Evolutionary conservation across 2,329 filamentous ascomycete genomes (phyloP).

Genomic region (Trichophyton mentagrophytes): DNA sequence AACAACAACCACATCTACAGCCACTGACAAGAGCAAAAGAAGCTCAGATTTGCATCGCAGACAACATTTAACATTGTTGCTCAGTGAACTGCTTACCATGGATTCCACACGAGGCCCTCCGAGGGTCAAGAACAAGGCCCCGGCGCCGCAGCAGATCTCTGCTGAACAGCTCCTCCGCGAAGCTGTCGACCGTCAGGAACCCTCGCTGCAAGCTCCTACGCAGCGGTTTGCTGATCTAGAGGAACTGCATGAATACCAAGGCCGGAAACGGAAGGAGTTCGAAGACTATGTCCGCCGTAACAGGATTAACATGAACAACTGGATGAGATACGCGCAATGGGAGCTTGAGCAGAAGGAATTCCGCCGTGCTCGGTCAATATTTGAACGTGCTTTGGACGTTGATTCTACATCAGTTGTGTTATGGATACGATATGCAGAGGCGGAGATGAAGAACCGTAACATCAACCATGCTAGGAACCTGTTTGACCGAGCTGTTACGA

Average conservation of each 20-base stretch:
- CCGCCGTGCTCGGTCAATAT: constrained; percentile 77
- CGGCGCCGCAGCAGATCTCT: constrained; percentile 81
- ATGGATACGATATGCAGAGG: constrained; percentile 89
- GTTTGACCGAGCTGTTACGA: constrained; percentile 85
- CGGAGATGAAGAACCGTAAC: constrained; percentile 88
- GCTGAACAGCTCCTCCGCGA: constrained; percentile 95
- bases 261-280: constrained; percentile 88
- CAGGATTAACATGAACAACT: constrained; percentile 92
- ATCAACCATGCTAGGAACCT: constrained; percentile 96
- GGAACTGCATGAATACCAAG: constrained; percentile 95
- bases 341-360: constrained; percentile 98
- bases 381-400: constrained; percentile 87
- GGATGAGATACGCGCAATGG: constrained; percentile 96
- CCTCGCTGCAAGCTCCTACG: constrained; percentile 73
- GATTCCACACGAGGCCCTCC: constrained; percentile 84
- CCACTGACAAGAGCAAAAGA: too few species aligned
- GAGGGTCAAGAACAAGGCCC: constrained; percentile 96
- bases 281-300: constrained; percentile 97
- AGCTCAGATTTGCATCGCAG: too few species aligned
- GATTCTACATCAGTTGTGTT: constrained; percentile 74
- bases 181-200: constrained; percentile 91
- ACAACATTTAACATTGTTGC: too few species aligned
- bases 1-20: too few species aligned
- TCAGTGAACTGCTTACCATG: constrained; percentile 41
- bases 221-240: constrained; percentile 93